These are phyloP conservation scores for Chlorociboria aeruginascens DNA, from an alignment of 495 filamentous ascomycete species.

Conservation along the genomic window DNA sequence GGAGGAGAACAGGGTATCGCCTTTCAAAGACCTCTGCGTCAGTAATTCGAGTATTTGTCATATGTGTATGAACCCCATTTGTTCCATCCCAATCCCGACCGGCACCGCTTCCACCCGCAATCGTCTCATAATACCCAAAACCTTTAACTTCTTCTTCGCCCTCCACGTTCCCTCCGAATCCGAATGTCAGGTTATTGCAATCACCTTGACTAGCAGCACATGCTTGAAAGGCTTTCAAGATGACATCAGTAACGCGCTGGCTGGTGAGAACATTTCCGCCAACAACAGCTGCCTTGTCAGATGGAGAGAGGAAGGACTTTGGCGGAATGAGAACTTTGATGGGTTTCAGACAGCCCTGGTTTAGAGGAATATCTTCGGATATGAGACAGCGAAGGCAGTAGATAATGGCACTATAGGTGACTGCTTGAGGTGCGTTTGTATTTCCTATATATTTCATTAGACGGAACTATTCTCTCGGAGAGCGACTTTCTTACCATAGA, in stretches of 20 bases:
- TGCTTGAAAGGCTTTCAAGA: constrained; percentile 79
- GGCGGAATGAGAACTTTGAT: constrained; percentile 78
- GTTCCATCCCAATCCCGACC: constrained; percentile 82
- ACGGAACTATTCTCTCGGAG: neutral
- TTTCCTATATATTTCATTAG: constrained; percentile 31
- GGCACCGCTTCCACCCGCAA: constrained; percentile 84
- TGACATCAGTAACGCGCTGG: constrained; percentile 89
- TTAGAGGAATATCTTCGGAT: constrained; percentile 85
- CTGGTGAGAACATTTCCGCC: constrained; percentile 89
- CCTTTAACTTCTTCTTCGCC: constrained; percentile 50
- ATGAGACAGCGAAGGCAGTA: constrained; percentile 93
- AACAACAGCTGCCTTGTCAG: constrained; percentile 80
- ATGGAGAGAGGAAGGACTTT: constrained; percentile 74
- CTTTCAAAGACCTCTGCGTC: constrained; percentile 94
- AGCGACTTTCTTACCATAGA: constrained; percentile 48
- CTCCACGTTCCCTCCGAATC: constrained; percentile 68
- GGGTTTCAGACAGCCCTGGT: constrained; percentile 88
- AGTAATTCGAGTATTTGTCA: constrained; percentile 99
- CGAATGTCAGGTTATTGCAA: constrained; percentile 84
- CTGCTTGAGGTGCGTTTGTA: constrained; percentile 88
- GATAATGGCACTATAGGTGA: constrained; percentile 92
- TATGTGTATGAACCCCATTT: constrained; percentile 85
- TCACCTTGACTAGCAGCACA: constrained; percentile 87
- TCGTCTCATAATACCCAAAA: constrained; percentile 98
- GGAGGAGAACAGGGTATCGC: constrained; percentile 77